Conservation (phyloP, 371 early-diverging fungal genomes). For the Mucor circinelloides region DNA sequence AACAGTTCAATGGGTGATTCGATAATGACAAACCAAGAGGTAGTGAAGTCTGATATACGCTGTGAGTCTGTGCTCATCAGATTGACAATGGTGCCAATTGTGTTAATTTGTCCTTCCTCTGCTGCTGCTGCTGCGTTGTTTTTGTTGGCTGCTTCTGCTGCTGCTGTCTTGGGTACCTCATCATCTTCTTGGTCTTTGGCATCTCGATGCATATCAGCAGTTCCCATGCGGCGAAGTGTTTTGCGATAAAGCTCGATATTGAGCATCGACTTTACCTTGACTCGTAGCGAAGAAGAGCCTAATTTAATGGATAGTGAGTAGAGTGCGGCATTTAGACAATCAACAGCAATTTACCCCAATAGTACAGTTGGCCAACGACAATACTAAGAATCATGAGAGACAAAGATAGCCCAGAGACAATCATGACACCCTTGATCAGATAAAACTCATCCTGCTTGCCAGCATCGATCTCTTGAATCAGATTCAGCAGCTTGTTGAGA, state of each 20-base stretch:
- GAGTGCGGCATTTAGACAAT: not conserved
- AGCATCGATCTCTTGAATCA: constrained; percentile 22
- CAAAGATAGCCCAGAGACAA: constrained; percentile 16
- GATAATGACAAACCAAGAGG: constrained; percentile 53
- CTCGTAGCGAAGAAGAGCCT: constrained; percentile 12
- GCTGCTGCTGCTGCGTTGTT: too few relatives aligned
- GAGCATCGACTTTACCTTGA: constrained; percentile 49
- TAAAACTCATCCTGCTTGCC: constrained; percentile 13
- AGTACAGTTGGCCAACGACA: constrained; percentile 49
- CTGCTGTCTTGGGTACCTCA: not conserved
- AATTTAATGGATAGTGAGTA: not conserved
- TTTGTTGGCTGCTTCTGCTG: not conserved
- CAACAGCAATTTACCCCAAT: constrained; percentile 32
- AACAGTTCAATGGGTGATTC: constrained; percentile 54
- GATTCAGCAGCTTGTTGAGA: constrained; percentile 22
- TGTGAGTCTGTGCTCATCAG: constrained; percentile 76
- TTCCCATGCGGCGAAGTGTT: constrained; percentile 45
- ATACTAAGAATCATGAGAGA: constrained; percentile 39
- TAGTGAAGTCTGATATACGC: constrained; percentile 55
- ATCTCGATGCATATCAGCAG: constrained; percentile 32
- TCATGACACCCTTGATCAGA: constrained; percentile 6
- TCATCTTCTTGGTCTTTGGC: constrained; percentile 22
- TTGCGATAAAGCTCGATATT: constrained; percentile 63
- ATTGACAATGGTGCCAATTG: constrained; percentile 73
- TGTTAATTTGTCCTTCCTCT: constrained; percentile 1